Base-by-base conservation (phyloP, 106 monocot species). In the Acorus gramineus region DNA sequence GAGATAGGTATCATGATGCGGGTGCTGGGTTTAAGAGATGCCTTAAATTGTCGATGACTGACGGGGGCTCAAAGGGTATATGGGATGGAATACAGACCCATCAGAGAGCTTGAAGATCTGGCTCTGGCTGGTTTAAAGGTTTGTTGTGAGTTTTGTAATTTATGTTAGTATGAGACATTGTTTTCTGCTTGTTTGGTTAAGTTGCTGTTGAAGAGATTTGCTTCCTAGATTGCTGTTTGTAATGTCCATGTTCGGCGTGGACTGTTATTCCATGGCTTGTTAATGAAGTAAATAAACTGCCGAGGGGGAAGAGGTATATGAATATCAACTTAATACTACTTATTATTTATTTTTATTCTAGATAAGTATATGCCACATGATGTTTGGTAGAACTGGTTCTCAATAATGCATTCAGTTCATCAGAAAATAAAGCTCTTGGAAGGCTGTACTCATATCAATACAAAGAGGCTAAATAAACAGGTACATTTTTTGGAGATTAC, bases 111-210 rank as follows among this genome's bases (percentile, higher is more conserved):
- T 49, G 67, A 85, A 58, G 85, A 81, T 81, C 78, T 87, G 70
- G 80, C 80, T 63, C 80, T 80, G 66, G 73, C 91, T 64, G 96
- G 96, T 53, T 57, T 91, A 12, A 98, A 98, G 91, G 96, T 98
- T 55, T 69, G 11, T 59, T 59, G 28, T 28, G 28, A 28, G 28
- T 28, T 28, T 28, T 28, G 28, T 28, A 28, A 28, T 0, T 28
- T 28, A 28, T 28, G 28, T 28, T 28, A 28, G 28, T 28, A 0
- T 28, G 28, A 28, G 28, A 28, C 28, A 28, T 28, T 28, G 28
- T 28, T 28, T 28, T 28, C 28, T 28, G 28, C 28, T 28, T 28
- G 28, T 28, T n/a, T 28, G 28, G 28, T 28, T 28, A 28, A 28
- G 28, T 28, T 28, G 28, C 28, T 28, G 1, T 28, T 28, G 28